Conservation (phyloP, 495 filamentous ascomycete genomes). For the Penicillium simplicissimum region DNA sequence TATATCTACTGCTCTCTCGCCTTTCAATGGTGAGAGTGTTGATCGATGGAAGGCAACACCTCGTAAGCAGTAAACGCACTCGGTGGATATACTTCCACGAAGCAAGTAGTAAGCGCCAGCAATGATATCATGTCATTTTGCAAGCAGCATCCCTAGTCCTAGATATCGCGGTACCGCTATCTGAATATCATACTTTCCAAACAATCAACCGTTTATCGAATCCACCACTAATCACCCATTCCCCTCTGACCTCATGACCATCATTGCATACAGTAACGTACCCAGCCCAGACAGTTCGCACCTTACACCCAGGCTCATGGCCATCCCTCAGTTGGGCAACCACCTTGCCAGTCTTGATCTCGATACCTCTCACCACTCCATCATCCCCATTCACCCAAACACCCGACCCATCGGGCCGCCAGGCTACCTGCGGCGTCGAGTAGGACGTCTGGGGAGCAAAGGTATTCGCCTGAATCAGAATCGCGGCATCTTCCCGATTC, state of each 20-base stretch:
- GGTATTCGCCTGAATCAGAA: constrained; percentile 59
- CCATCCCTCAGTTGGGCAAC: constrained; percentile 50
- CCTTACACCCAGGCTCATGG: constrained; percentile 62
- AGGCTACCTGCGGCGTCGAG: constrained; percentile 63
- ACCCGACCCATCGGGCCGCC: constrained; percentile 65
- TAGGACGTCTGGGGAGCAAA: constrained; percentile 68
- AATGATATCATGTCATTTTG: neutral
- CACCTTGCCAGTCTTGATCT: constrained; percentile 61
- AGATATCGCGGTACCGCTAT: neutral
- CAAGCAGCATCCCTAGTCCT: neutral
- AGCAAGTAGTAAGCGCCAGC: neutral
- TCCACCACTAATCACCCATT: constrained; percentile 66
- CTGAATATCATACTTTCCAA: constrained; percentile 47
- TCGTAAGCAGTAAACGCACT: constrained; percentile 24
- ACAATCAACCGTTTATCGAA: constrained; percentile 66
- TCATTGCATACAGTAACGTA: constrained; percentile 38
- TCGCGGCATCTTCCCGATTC: constrained; percentile 60
- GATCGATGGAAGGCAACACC: constrained; percentile 86
- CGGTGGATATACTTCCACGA: neutral
- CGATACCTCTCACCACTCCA: constrained; percentile 63
- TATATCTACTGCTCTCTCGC: constrained; percentile 87
- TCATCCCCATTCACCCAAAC: constrained; percentile 74
- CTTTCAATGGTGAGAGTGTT: constrained; percentile 67
- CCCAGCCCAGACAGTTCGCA: constrained; percentile 66
- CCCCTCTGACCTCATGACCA: constrained; percentile 37